phyloP scores from a whole-genome alignment of 768 basidiomycete genomes.

The Podaxis sp. region DNA sequence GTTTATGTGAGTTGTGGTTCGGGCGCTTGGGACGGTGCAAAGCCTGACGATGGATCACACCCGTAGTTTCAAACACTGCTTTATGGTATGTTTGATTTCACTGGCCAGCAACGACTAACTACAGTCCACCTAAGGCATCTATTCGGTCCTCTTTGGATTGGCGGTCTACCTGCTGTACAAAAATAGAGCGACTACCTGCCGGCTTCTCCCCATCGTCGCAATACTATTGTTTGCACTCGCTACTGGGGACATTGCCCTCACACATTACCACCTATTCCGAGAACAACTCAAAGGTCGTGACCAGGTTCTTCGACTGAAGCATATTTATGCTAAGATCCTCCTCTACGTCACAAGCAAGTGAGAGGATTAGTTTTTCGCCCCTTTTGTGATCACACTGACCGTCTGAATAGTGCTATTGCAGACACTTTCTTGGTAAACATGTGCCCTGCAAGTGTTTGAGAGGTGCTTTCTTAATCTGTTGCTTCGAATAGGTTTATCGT shows the following conservation, averaged over 20 bases:
- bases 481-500: slow-evolving; percentile 26
- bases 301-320: slow-evolving; percentile 23
- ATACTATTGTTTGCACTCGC: slow-evolving; percentile 35
- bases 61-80: neutral
- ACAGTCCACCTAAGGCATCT: slow-evolving; percentile 27
- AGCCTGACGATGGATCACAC: neutral
- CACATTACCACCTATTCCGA: slow-evolving; percentile 29
- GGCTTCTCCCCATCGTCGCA: slow-evolving; percentile 30
- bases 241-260: slow-evolving; percentile 32
- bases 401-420: slow-evolving; percentile 7
- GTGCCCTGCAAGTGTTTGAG: neutral
- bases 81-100: neutral
- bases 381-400: neutral
- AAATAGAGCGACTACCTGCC: slow-evolving; percentile 23
- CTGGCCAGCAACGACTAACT: neutral
- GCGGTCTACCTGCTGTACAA: slow-evolving; percentile 31
- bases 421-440: slow-evolving; percentile 11
- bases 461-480: neutral
- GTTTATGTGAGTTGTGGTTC: neutral
- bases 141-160: slow-evolving; percentile 34
- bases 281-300: slow-evolving; percentile 22
- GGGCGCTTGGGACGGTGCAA: neutral
- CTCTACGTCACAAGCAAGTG: slow-evolving; percentile 40
- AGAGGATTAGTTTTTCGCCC: slow-evolving; percentile 10
- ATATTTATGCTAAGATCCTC: slow-evolving; percentile 27